Evolutionary conservation across 1,284 basidiomycete genomes (phyloP), one percentile per base, ranked within the genome.

Genomic region (Trichosporon inkin): DNA sequence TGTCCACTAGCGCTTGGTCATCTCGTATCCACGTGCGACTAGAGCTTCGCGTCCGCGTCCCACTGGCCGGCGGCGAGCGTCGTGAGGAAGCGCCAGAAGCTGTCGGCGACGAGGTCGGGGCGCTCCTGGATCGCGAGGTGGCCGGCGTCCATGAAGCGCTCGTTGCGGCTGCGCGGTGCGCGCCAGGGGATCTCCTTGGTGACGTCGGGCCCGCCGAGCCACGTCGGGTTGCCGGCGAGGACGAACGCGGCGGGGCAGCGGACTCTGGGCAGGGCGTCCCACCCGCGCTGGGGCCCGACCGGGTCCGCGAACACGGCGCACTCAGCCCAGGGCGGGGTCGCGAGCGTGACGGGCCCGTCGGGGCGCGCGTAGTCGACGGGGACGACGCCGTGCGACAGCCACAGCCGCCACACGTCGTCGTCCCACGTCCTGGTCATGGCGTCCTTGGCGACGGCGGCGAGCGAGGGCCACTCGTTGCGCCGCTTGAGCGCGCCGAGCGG

Each of bases 381-480:
- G 62, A 82, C 81, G 6, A 91, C 78, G 7, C 83, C 89, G 65
- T 86, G 83, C 22, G 86, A 80, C 36, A 92, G 78, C 71, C 91
- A 92, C 6, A 82, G 64, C 13, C 83, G 78, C 32, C 53, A 81
- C 3, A 86, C 86, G 0, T 80, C 82, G 0, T 84, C 82, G 69
- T 93, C 81, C 71, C 71, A 76, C 6, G 59, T 41, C 2, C 41
- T 55, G 61, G 69, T 73, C 60, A 71, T 71, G 0, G 72, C 68
- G 17, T 81, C 84, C 38, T 81, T 76, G 17, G 70, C 68, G 4
- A 81, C 71, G 61, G 86, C 86, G 55, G 86, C 82, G 47, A 88
- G 58, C 17, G 44, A 28, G 3, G 81, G 62, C 88, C 90, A 92
- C 6, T 77, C 74, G 3, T 82, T 81, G 49, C 88, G 83, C 19